These are phyloP conservation scores for Penicillium angulare DNA, from an alignment of 495 filamentous ascomycete species.

Conservation along the genomic window DNA sequence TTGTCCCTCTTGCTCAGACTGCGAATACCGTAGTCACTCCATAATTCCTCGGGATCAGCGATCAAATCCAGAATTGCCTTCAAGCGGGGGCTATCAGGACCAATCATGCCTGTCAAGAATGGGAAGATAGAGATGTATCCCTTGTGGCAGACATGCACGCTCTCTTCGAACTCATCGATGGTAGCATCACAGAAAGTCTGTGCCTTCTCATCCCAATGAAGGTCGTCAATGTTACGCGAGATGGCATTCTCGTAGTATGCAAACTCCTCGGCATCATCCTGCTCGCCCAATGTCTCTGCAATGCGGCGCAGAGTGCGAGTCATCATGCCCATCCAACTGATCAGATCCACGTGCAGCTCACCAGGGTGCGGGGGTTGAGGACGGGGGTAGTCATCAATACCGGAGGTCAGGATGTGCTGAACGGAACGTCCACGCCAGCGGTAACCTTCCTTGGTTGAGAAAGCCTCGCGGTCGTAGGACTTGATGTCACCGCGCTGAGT, in stretches of 20 bases:
- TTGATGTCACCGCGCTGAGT: slow-evolving; percentile 91
- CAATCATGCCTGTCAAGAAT: slow-evolving; percentile 78
- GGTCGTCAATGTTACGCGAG: slow-evolving; percentile 81
- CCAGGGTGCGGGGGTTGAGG: slow-evolving; percentile 96
- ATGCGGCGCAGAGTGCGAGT: slow-evolving; percentile 75
- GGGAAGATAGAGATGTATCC: slow-evolving; percentile 95
- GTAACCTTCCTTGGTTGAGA: slow-evolving; percentile 85
- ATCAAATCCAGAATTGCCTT: slow-evolving; percentile 74
- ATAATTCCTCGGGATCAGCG: slow-evolving; percentile 77
- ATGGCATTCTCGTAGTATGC: slow-evolving; percentile 75
- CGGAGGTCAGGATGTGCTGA: slow-evolving; percentile 85
- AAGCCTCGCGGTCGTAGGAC: slow-evolving; percentile 83
- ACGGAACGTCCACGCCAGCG: slow-evolving; percentile 91
- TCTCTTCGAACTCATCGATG: slow-evolving; percentile 93
- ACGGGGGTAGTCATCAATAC: slow-evolving; percentile 93
- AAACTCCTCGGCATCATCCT: slow-evolving; percentile 72
- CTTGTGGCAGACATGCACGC: slow-evolving; percentile 87
- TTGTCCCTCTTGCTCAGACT: slow-evolving; percentile 82
- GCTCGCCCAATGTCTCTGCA: slow-evolving; percentile 65
- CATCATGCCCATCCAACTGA: slow-evolving; percentile 97
- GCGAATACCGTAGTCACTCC: slow-evolving; percentile 80
- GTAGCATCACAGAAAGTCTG: slow-evolving; percentile 93
- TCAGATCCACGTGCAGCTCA: slow-evolving; percentile 91
- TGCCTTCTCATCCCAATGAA: slow-evolving; percentile 82
- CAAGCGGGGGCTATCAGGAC: slow-evolving; percentile 68